A percentile compares a stretch with the other conserved stretches of the same genome.
These are phyloP conservation scores for Taphrina flavorubra DNA, from an alignment of 1,139 yeast genomes.

Conservation along the genomic window DNA sequence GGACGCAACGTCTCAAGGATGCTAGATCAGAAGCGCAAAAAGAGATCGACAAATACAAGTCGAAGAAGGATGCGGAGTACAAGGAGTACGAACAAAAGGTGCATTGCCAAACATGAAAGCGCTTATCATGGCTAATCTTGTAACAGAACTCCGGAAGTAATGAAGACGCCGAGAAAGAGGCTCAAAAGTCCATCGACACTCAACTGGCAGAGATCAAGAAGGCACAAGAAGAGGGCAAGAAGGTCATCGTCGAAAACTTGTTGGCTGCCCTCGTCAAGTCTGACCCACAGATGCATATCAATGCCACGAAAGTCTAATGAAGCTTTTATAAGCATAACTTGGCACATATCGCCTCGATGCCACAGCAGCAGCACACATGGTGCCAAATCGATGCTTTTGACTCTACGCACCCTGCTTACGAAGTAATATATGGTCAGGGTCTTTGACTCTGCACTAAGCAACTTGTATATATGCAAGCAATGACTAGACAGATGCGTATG, in stretches of 20 bases:
- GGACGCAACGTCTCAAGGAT: conserved; percentile 86
- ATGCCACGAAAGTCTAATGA: conserved; percentile 57
- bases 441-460: background rate
- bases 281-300: conserved; percentile 78
- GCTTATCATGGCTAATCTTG: conserved; percentile 12
- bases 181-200: conserved; percentile 56
- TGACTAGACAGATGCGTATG: conserved; percentile 2
- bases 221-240: conserved; percentile 67
- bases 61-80: conserved; percentile 82
- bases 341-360: too few species aligned
- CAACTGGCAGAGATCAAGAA: conserved; percentile 68
- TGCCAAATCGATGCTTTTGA: background rate
- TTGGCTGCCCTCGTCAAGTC: conserved; percentile 82
- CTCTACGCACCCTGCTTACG: background rate
- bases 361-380: background rate
- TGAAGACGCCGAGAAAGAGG: conserved; percentile 71
- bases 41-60: conserved; percentile 86
- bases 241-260: conserved; percentile 72
- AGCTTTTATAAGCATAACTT: background rate
- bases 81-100: conserved; percentile 67
- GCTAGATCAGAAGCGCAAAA: conserved; percentile 91
- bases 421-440: too few species aligned
- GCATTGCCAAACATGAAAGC: conserved; percentile 38
- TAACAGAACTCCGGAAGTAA: conserved; percentile 65
- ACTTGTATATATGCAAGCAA: background rate